A percentile compares a stretch with the other conserved stretches of the same genome.
Evolutionary conservation across 1,139 yeast species (phyloP).

Genomic region (Tardiomyces depauwii): DNA sequence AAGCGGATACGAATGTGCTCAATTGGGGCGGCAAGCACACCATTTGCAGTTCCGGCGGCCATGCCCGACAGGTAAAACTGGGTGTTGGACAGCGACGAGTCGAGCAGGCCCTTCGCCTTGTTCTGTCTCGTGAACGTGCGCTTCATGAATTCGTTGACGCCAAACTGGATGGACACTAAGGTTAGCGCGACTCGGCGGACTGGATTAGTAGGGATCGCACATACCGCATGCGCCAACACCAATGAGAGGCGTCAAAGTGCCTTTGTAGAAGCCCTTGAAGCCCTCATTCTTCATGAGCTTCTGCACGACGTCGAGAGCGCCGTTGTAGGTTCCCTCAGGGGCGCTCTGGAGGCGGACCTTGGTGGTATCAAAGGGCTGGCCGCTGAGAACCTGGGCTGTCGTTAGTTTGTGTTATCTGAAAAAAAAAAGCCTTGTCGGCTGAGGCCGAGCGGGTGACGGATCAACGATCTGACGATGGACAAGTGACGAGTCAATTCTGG

Average conservation of each 20-base stretch:
- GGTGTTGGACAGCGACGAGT: conserved; percentile 30
- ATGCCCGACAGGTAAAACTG: conserved; percentile 77
- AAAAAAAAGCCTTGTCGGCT: no score
- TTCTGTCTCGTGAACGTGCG: conserved; percentile 44
- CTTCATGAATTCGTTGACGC: conserved; percentile 91
- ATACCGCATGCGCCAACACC: conserved; percentile 79
- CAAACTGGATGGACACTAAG: conserved; percentile 64
- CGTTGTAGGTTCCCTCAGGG: conserved; percentile 60
- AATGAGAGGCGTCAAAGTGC: conserved; percentile 72
- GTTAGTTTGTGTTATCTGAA: background rate
- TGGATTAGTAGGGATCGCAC: background rate
- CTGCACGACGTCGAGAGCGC: conserved; percentile 67
- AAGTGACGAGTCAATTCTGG: no score
- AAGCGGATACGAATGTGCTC: conserved; percentile 87
- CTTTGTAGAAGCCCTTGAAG: conserved; percentile 71
- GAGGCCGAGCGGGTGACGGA: no score
- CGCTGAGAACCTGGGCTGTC: conserved; percentile 72
- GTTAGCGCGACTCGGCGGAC: background rate
- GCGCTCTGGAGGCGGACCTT: conserved; percentile 87
- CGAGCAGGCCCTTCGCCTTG: conserved; percentile 27
- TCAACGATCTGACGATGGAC: no score
- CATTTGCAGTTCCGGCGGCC: conserved; percentile 83
- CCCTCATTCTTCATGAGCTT: conserved; percentile 69
- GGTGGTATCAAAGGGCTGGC: conserved; percentile 93
- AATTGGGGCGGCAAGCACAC: conserved; percentile 79